phyloP scores from a whole-genome alignment of 2,329 filamentous ascomycete species.

The Trichoderma citrinoviride region DNA sequence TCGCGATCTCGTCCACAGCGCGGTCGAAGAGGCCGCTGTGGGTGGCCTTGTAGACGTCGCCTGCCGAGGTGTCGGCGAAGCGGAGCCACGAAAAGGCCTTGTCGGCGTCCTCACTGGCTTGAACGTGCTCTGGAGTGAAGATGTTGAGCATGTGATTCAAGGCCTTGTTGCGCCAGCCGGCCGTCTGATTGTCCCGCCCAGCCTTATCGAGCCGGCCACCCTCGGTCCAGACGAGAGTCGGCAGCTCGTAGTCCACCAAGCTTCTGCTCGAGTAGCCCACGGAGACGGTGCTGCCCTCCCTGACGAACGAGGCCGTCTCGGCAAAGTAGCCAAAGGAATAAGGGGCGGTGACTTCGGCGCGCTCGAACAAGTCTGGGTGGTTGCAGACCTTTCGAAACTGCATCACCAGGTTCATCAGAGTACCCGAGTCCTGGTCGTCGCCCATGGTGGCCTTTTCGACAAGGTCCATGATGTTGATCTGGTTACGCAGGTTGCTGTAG shows the following conservation, averaged over 20 bases:
- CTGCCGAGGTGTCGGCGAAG: conserved; percentile 74
- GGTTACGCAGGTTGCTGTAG: conserved; percentile 88
- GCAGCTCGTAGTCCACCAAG: conserved; percentile 79
- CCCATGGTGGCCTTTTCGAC: conserved; percentile 95
- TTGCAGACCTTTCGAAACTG: conserved; percentile 99
- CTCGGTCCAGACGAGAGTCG: conserved; percentile 77
- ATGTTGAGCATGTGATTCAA: conserved; percentile 84
- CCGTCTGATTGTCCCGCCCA: conserved; percentile 67
- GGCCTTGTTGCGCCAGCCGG: conserved; percentile 78
- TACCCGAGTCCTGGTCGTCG: conserved; percentile 91
- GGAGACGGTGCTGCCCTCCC: conserved; percentile 76
- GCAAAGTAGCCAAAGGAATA: conserved; percentile 83
- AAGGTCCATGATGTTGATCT: conserved; percentile 97
- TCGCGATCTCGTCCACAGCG: conserved; percentile 58
- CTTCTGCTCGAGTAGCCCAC: conserved; percentile 87
- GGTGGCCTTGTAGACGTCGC: conserved; percentile 68
- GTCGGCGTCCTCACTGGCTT: conserved; percentile 57
- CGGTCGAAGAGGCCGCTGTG: conserved; percentile 72
- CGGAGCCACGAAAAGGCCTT: conserved; percentile 85
- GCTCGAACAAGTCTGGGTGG: conserved; percentile 94
- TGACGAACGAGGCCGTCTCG: conserved; percentile 91
- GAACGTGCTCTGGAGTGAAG: conserved; percentile 78
- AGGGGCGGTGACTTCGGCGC: conserved; percentile 85
- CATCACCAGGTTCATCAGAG: conserved; percentile 99
- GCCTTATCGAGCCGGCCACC: conserved; percentile 73